Evolutionary conservation across 2,329 filamentous ascomycete genomes (phyloP).

Genomic region (Rutstroemia sp.): DNA sequence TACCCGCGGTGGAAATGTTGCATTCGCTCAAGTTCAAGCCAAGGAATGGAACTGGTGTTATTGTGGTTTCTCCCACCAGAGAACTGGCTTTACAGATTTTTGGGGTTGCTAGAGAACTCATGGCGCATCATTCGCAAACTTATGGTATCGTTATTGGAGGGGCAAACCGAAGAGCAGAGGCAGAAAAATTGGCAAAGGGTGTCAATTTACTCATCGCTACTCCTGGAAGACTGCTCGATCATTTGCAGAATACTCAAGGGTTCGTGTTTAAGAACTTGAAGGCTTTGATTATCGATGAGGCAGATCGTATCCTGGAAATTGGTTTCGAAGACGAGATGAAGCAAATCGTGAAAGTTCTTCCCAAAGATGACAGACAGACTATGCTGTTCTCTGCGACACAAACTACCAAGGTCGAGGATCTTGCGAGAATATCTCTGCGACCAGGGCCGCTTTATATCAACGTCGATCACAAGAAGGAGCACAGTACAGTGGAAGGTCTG

Average conservation of each 20-base stretch:
- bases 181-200: constrained; percentile 88
- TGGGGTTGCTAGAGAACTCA: constrained; percentile 85
- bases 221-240: constrained; percentile 85
- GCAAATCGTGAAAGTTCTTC: constrained; percentile 90
- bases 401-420: constrained; percentile 96
- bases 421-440: constrained; percentile 86
- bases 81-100: constrained; percentile 96
- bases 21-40: constrained; percentile 88
- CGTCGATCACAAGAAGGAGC: constrained; percentile 82
- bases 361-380: constrained; percentile 80
- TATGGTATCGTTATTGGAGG: constrained; percentile 96
- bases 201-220: constrained; percentile 94
- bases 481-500: constrained; percentile 84
- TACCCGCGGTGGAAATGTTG: constrained; percentile 91
- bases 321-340: constrained; percentile 99
- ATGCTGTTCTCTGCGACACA: constrained; percentile 99
- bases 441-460: constrained; percentile 94
- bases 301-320: constrained; percentile 91
- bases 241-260: constrained; percentile 83
- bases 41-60: constrained; percentile 84
- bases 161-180: constrained; percentile 83
- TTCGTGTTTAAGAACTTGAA: constrained; percentile 92
- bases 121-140: constrained; percentile 89
- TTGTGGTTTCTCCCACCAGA: constrained; percentile 87
- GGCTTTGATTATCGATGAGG: constrained; percentile 90